These are phyloP conservation scores for Coix lacrymajobi DNA, from an alignment of 176 grass and related monocot species.

Conservation along the genomic window DNA sequence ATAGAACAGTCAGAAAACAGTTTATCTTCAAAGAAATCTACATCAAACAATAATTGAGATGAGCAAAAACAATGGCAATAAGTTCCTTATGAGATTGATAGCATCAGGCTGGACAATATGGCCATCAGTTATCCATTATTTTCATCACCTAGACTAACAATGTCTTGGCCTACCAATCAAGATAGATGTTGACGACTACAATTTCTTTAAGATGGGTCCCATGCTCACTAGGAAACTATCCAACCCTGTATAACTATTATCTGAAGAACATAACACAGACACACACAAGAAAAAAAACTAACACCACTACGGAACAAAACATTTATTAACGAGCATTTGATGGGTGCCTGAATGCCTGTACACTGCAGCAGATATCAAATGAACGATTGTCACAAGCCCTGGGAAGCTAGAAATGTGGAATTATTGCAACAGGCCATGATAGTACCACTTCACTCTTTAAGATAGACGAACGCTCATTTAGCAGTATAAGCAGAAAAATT, in stretches of 20 bases:
- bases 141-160: neutral
- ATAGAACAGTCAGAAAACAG: neutral
- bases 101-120: neutral
- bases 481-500: too few species aligned
- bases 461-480: too few species aligned
- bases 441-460: too few species aligned
- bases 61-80: neutral
- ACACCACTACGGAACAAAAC: neutral
- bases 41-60: neutral
- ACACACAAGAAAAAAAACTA: neutral
- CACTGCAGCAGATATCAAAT: neutral
- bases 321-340: neutral
- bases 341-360: neutral
- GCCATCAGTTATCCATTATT: neutral
- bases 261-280: neutral
- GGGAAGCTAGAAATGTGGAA: too few species aligned
- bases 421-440: too few species aligned
- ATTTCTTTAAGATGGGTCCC: neutral
- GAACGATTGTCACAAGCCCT: neutral
- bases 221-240: neutral
- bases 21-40: neutral
- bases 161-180: neutral
- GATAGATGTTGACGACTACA: neutral
- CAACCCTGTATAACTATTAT: neutral
- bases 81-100: neutral